phyloP scores from a whole-genome alignment of 176 grass and related monocot species.

The Zea luxurians region DNA sequence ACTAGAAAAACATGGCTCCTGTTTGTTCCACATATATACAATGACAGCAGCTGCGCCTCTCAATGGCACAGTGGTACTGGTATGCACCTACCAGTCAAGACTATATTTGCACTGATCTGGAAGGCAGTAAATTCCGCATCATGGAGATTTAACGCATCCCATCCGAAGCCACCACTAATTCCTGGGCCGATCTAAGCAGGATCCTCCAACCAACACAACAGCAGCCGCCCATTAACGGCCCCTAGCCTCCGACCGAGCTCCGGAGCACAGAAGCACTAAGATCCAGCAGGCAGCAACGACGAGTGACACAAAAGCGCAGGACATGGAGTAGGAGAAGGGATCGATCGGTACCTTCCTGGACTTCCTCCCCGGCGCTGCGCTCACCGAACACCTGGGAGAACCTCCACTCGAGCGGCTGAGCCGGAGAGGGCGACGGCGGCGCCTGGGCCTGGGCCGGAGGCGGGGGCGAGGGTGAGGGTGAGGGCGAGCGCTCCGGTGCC shows the following conservation, averaged over 20 bases:
- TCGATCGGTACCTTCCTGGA: conserved; percentile 80
- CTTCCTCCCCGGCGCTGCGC: conserved; percentile 75
- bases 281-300: conserved; percentile 39
- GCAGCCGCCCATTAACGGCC: conserved; percentile 16
- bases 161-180: conserved; percentile 12
- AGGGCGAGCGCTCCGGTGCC: conserved; percentile 34
- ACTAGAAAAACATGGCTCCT: neutral
- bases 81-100: conserved; percentile 21
- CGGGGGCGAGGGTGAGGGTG: conserved; percentile 43
- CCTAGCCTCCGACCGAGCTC: conserved; percentile 18
- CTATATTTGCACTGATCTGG: conserved; percentile 32
- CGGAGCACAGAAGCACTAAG: conserved; percentile 39
- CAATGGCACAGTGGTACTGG: conserved; percentile 13
- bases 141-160: conserved; percentile 23
- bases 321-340: conserved; percentile 29
- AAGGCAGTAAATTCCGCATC: conserved; percentile 18
- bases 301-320: conserved; percentile 10
- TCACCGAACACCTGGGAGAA: conserved; percentile 93
- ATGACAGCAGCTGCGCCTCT: neutral
- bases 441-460: conserved; percentile 13
- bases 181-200: conserved; percentile 41
- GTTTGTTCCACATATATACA: neutral
- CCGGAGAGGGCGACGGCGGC: neutral
- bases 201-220: neutral
- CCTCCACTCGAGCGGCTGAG: conserved; percentile 60